Evolutionary conservation across 805 yeast genomes (phyloP).

Genomic region (Candida tammaniensis): DNA sequence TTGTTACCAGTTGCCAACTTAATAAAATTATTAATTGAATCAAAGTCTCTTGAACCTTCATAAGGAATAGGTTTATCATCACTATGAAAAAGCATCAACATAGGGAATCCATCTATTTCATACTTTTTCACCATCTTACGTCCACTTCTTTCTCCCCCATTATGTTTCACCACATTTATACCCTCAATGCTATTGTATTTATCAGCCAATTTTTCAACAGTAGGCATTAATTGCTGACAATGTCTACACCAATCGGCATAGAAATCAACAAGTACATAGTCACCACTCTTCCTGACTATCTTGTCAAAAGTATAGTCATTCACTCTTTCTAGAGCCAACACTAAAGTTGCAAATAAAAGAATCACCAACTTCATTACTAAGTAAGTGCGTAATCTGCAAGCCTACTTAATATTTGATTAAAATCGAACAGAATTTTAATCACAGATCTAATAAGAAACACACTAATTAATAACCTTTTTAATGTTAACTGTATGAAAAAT

Average conservation of each 20-base stretch:
- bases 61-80: conserved; percentile 51
- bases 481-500: no score
- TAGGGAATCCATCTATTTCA: conserved; percentile 64
- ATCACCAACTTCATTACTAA: conserved; percentile 6
- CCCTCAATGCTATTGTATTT: conserved; percentile 28
- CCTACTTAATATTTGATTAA: no score
- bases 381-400: no score
- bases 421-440: no score
- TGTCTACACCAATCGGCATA: conserved; percentile 76
- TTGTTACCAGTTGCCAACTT: conserved; percentile 31
- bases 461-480: no score
- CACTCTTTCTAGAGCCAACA: conserved; percentile 32
- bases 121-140: conserved; percentile 48
- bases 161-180: conserved; percentile 51
- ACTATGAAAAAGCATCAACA: conserved; percentile 56
- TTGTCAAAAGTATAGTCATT: conserved; percentile 52
- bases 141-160: conserved; percentile 53
- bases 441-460: no score
- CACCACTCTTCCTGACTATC: conserved; percentile 53
- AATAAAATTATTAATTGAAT: conserved; percentile 51
- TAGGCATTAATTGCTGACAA: conserved; percentile 58
- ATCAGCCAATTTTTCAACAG: conserved; percentile 35
- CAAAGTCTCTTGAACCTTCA: conserved; percentile 52
- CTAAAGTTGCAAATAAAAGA: conserved; percentile 2
- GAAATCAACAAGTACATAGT: conserved; percentile 43